A percentile compares a stretch with the other conserved stretches of the same genome.
These are phyloP conservation scores for Phytophthora palmivora DNA, from an alignment of 352 stramenopile genomes.

Conservation along the genomic window DNA sequence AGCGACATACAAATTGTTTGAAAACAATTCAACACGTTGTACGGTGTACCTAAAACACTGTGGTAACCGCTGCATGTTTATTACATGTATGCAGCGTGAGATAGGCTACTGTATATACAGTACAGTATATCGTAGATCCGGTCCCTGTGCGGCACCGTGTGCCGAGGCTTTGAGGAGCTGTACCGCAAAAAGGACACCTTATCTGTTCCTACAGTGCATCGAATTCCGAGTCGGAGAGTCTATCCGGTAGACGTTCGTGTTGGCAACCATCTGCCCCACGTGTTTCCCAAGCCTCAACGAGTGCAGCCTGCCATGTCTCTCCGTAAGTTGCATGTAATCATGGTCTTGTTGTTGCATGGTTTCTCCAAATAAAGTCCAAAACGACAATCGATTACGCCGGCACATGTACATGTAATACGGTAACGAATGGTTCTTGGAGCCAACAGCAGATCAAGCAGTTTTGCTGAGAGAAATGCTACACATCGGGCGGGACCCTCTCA, in stretches of 20 bases:
- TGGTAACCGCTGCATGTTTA: too few species aligned
- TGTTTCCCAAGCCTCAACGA: slow-evolving; percentile 23
- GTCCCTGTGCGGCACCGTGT: too few species aligned
- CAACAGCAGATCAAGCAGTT: slow-evolving; percentile 8
- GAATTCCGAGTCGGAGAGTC: not conserved
- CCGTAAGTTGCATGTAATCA: slow-evolving; percentile 7
- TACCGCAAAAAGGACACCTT: slow-evolving; percentile 1
- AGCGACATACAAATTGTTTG: too few species aligned
- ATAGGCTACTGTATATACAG: too few species aligned
- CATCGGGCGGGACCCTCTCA: not conserved
- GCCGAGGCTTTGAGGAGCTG: too few species aligned
- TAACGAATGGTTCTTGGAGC: slow-evolving; percentile 11
- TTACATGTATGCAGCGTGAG: too few species aligned
- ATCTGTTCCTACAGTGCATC: not conserved
- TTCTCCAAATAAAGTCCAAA: slow-evolving; percentile 13
- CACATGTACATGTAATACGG: too few species aligned
- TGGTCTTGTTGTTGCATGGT: slow-evolving; percentile 10
- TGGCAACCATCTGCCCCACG: slow-evolving; percentile 10
- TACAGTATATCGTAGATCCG: too few species aligned
- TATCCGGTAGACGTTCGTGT: slow-evolving; percentile 7
- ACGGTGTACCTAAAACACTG: too few species aligned
- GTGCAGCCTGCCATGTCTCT: slow-evolving; percentile 15
- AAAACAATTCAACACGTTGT: too few species aligned
- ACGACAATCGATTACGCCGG: slow-evolving; percentile 10
- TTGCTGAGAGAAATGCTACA: slow-evolving; percentile 6